Evolutionary conservation across 2,329 filamentous ascomycete species (phyloP).

Genomic region (Cercospora janseana): DNA sequence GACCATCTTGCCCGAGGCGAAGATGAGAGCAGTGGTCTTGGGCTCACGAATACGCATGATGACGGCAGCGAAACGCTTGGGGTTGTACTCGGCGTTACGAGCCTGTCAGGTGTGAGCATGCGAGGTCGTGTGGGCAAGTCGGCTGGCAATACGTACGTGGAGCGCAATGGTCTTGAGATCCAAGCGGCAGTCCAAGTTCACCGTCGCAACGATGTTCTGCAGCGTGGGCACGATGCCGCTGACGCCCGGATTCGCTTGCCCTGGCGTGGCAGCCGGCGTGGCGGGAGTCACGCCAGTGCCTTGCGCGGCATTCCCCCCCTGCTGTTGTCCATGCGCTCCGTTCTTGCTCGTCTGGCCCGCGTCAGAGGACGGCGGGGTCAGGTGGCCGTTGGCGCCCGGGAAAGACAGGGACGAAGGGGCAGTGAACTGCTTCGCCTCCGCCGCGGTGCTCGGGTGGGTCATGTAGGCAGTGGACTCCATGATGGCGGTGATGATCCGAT

Average conservation of each 20-base stretch:
- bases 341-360: conserved; percentile 59
- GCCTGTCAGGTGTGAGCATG: conserved; percentile 7
- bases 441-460: conserved; percentile 85
- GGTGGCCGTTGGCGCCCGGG: conserved; percentile 70
- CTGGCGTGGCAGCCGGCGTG: conserved; percentile 89
- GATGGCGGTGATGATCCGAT: too few relatives aligned
- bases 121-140: background rate
- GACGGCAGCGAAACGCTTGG: conserved; percentile 57
- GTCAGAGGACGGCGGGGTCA: conserved; percentile 76
- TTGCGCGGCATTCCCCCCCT: conserved; percentile 45
- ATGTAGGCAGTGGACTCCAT: conserved; percentile 74
- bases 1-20: conserved; percentile 98
- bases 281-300: conserved; percentile 75
- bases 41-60: conserved; percentile 99
- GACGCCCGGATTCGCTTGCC: conserved; percentile 61
- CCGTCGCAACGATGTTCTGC: conserved; percentile 67
- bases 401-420: conserved; percentile 90
- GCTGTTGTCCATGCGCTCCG: conserved; percentile 46
- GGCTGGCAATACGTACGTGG: conserved; percentile 50
- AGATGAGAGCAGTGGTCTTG: conserved; percentile 97
- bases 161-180: conserved; percentile 98
- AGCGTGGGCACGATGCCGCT: conserved; percentile 40
- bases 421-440: conserved; percentile 94
- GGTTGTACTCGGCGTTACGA: conserved; percentile 97
- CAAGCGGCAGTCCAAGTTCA: conserved; percentile 94